Evolutionary conservation across 495 filamentous ascomycete species (phyloP).

Genomic region (Trichocladium uniseriatum): DNA sequence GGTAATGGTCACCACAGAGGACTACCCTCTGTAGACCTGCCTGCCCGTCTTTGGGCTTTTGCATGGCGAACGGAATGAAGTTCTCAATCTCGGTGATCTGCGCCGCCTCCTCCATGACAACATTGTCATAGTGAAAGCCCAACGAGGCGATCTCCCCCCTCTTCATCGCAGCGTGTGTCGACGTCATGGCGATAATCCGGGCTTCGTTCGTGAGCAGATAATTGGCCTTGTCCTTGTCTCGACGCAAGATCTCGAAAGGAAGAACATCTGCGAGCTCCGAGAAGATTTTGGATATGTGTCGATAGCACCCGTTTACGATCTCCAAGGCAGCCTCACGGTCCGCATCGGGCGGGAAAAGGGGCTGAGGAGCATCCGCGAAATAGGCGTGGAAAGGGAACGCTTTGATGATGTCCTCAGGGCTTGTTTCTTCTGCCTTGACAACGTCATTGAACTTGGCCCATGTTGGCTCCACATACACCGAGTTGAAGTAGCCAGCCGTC

Average conservation of each 20-base stretch:
- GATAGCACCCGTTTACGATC: slow-evolving; percentile 75
- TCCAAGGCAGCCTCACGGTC: slow-evolving; percentile 64
- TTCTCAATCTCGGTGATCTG: slow-evolving; percentile 97
- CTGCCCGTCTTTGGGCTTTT: slow-evolving; percentile 66
- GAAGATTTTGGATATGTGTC: slow-evolving; percentile 87
- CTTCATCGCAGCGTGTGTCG: slow-evolving; percentile 97
- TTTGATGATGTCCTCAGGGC: slow-evolving; percentile 52
- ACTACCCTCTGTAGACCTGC: slow-evolving; percentile 78
- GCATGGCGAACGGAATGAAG: slow-evolving; percentile 86
- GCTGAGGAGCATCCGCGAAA: slow-evolving; percentile 80
- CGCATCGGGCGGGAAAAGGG: slow-evolving; percentile 59
- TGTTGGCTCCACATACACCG: slow-evolving; percentile 77
- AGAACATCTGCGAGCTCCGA: slow-evolving; percentile 85
- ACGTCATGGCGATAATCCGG: slow-evolving; percentile 95
- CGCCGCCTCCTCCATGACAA: slow-evolving; percentile 97
- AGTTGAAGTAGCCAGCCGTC: slow-evolving; percentile 93
- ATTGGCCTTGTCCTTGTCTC: slow-evolving; percentile 83
- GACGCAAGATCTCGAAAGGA: slow-evolving; percentile 88
- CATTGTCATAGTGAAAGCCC: slow-evolving; percentile 95
- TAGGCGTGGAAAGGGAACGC: slow-evolving; percentile 84
- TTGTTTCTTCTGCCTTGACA: slow-evolving; percentile 40
- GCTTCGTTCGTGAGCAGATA: slow-evolving; percentile 93
- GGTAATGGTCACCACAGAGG: slow-evolving; percentile 88
- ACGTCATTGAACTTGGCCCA: slow-evolving; percentile 79
- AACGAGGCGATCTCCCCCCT: slow-evolving; percentile 80